These are phyloP conservation scores for Potentilla sterilis DNA, from an alignment of 306 rosid species.

Conservation along the genomic window DNA sequence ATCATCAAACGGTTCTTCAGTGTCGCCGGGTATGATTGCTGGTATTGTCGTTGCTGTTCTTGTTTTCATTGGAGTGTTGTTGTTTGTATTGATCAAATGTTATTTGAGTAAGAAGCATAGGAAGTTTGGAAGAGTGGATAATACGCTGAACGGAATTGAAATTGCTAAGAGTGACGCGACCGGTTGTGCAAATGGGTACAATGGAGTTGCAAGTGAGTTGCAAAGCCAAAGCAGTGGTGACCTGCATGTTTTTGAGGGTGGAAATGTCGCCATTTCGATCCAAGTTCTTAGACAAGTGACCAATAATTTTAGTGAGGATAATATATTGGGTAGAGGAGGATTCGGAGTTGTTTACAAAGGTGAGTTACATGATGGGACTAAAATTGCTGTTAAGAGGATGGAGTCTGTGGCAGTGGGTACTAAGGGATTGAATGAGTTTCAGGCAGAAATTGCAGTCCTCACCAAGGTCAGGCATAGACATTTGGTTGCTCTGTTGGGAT, in stretches of 20 bases:
- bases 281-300: slow-evolving; percentile 73
- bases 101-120: slow-evolving; percentile 39
- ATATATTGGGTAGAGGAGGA: slow-evolving; percentile 84
- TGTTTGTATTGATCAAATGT: slow-evolving; percentile 64
- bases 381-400: slow-evolving; percentile 91
- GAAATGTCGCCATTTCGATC: slow-evolving; percentile 64
- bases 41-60: slow-evolving; percentile 57
- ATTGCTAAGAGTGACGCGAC: slow-evolving; percentile 42
- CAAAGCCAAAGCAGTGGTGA: slow-evolving; percentile 80
- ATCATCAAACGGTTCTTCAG: slow-evolving; percentile 14
- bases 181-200: slow-evolving; percentile 57
- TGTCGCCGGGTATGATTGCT: slow-evolving; percentile 55
- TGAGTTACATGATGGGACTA: slow-evolving; percentile 76
- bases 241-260: slow-evolving; percentile 63
- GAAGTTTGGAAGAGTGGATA: slow-evolving; percentile 60
- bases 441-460: slow-evolving; percentile 84
- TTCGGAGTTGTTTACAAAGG: slow-evolving; percentile 92
- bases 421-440: slow-evolving; percentile 82
- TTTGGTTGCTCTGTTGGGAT: slow-evolving; percentile 84
- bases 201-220: slow-evolving; percentile 59
- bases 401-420: slow-evolving; percentile 60
- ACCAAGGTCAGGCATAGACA: slow-evolving; percentile 84
- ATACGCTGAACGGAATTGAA: slow-evolving; percentile 55
- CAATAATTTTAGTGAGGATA: slow-evolving; percentile 63
- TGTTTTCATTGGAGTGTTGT: slow-evolving; percentile 47